These are phyloP conservation scores for Primulina tabacum DNA, from an alignment of 257 asterid genomes.

Conservation along the genomic window DNA sequence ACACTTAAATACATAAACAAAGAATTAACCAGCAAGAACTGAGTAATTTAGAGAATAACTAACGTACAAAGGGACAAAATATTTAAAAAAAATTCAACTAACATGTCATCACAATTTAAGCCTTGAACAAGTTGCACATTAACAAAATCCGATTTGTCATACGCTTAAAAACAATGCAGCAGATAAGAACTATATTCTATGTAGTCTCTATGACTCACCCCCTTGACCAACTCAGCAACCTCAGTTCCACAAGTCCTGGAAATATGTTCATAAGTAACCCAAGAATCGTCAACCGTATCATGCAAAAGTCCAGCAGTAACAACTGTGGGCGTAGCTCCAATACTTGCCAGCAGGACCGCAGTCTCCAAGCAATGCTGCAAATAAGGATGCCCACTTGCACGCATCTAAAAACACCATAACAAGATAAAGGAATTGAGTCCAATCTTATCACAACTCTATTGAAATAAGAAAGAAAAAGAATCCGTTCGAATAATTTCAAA, in stretches of 20 bases:
- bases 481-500: too few species aligned
- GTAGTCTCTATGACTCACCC: slow-evolving; percentile 49
- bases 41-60: too few species aligned
- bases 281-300: slow-evolving; percentile 82
- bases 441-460: slow-evolving; percentile 16
- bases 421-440: background rate
- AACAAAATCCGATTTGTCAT: background rate
- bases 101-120: too few species aligned
- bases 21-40: too few species aligned
- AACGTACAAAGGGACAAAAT: too few species aligned
- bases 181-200: background rate
- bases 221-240: slow-evolving; percentile 86
- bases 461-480: slow-evolving; percentile 7
- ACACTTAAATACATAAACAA: too few species aligned
- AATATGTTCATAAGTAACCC: slow-evolving; percentile 57
- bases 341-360: slow-evolving; percentile 61
- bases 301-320: slow-evolving; percentile 96
- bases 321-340: slow-evolving; percentile 85
- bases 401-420: slow-evolving; percentile 43
- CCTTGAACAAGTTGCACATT: too few species aligned
- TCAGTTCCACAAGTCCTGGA: slow-evolving; percentile 58
- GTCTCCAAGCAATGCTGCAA: slow-evolving; percentile 96
- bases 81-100: too few species aligned
- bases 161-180: background rate
- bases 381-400: slow-evolving; percentile 93